Evolutionary conservation across 805 yeast species (phyloP).

Genomic region (Candida coleopterorum): DNA sequence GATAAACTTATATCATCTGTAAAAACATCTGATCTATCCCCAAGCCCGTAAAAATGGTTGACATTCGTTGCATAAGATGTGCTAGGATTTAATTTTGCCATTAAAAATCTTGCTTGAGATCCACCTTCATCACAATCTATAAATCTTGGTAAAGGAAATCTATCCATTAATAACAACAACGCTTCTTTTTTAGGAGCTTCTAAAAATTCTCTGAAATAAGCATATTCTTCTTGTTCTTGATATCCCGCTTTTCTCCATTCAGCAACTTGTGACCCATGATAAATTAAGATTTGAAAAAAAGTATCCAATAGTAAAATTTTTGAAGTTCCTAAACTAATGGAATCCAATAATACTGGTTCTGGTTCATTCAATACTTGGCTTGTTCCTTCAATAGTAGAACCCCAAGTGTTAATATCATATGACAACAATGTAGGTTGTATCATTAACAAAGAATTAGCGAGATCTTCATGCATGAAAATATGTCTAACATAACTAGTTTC

Average conservation of each 20-base stretch:
- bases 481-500: conserved; percentile 65
- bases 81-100: conserved; percentile 66
- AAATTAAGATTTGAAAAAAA: conserved; percentile 63
- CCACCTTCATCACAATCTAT: conserved; percentile 75
- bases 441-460: conserved; percentile 57
- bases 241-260: conserved; percentile 64
- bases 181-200: conserved; percentile 64
- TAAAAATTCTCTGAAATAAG: conserved; percentile 53
- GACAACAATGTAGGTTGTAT: conserved; percentile 65
- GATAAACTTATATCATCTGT: conserved; percentile 61
- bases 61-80: conserved; percentile 46
- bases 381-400: conserved; percentile 23
- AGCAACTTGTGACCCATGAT: conserved; percentile 62
- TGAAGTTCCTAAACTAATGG: conserved; percentile 54
- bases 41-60: conserved; percentile 20
- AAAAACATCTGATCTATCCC: conserved; percentile 25
- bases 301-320: conserved; percentile 59
- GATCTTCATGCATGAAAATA: conserved; percentile 57
- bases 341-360: conserved; percentile 59
- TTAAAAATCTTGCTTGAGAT: conserved; percentile 66
- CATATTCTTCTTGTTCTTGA: conserved; percentile 58
- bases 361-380: conserved; percentile 43
- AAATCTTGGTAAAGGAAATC: conserved; percentile 70
- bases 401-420: conserved; percentile 45
- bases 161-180: conserved; percentile 55